Conservation (phyloP, 768 basidiomycete genomes). For the Lyophyllum atratum region DNA sequence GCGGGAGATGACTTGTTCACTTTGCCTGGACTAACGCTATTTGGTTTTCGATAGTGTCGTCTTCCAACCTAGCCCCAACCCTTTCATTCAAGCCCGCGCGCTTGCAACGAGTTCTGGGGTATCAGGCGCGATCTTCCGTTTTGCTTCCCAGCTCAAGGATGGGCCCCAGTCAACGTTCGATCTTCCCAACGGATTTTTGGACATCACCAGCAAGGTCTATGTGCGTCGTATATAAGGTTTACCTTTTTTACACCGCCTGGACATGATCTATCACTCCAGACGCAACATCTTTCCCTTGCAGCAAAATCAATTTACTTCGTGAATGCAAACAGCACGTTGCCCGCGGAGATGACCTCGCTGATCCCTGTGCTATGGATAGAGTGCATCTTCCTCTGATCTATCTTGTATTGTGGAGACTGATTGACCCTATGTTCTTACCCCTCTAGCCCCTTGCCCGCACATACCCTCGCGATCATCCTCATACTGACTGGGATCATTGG, state of each 20-base stretch:
- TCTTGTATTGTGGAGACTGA: background rate
- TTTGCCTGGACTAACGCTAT: background rate
- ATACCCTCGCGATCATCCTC: constrained; percentile 49
- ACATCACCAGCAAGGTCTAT: constrained; percentile 52
- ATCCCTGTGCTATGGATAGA: constrained; percentile 57
- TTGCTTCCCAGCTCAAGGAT: constrained; percentile 41
- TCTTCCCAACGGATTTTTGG: constrained; percentile 49
- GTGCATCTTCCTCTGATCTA: constrained; percentile 37
- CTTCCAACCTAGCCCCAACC: constrained; percentile 38
- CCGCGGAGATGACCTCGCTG: constrained; percentile 40
- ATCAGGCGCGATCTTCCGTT: constrained; percentile 59
- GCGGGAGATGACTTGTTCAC: background rate
- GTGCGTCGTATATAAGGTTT: constrained; percentile 34
- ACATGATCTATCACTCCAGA: constrained; percentile 29
- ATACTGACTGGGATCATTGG: constrained; percentile 51
- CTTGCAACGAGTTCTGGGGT: constrained; percentile 51
- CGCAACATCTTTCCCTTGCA: constrained; percentile 55
- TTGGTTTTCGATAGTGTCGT: constrained; percentile 35
- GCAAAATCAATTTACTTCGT: constrained; percentile 66
- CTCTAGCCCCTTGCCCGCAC: constrained; percentile 52
- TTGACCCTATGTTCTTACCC: background rate
- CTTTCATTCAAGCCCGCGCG: constrained; percentile 55
- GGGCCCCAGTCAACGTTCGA: constrained; percentile 51
- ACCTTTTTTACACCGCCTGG: background rate
- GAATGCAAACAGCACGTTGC: constrained; percentile 33